Evolutionary conservation across 2,329 filamentous ascomycete species (phyloP).

Genomic region (Botryotinia narcissicola): DNA sequence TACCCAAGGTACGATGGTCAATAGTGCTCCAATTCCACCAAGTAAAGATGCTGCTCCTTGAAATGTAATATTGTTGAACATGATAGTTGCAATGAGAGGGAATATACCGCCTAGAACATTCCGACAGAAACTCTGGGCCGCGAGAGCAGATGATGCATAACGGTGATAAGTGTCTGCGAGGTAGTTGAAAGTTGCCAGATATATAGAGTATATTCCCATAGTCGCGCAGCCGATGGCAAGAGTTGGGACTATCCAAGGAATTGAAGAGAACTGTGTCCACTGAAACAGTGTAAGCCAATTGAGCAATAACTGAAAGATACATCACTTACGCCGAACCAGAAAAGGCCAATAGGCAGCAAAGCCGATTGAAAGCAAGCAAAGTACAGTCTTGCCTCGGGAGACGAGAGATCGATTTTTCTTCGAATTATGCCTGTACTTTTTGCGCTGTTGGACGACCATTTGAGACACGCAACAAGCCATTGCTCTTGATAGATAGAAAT

Average conservation of each 20-base stretch:
- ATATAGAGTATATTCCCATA: slow-evolving; percentile 83
- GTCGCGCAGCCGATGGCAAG: slow-evolving; percentile 72
- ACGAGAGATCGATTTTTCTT: slow-evolving; percentile 40
- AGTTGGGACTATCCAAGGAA: slow-evolving; percentile 71
- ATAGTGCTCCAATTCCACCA: slow-evolving; percentile 61
- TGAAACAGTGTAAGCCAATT: slow-evolving; percentile 47
- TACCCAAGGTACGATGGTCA: slow-evolving; percentile 86
- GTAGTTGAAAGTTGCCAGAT: slow-evolving; percentile 90
- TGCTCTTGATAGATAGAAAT: slow-evolving; percentile 71
- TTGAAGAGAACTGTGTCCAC: slow-evolving; percentile 60
- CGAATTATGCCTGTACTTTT: slow-evolving; percentile 25
- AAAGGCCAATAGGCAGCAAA: slow-evolving; percentile 75
- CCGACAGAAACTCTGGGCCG: slow-evolving; percentile 81
- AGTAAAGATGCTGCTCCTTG: slow-evolving; percentile 70
- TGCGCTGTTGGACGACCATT: slow-evolving; percentile 30
- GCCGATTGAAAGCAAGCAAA: slow-evolving; percentile 75
- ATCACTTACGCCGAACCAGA: slow-evolving; percentile 46
- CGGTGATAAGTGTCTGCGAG: slow-evolving; percentile 83
- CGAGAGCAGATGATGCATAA: slow-evolving; percentile 81
- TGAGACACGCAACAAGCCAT: slow-evolving; percentile 51
- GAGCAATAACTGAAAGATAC: neutral
- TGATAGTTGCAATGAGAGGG: slow-evolving; percentile 68
- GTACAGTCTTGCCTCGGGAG: slow-evolving; percentile 76
- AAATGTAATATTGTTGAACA: slow-evolving; percentile 73
- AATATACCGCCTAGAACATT: slow-evolving; percentile 82